These are phyloP conservation scores for Hamamelis virginiana DNA, from an alignment of 164 flowering plant species.

Conservation along the genomic window DNA sequence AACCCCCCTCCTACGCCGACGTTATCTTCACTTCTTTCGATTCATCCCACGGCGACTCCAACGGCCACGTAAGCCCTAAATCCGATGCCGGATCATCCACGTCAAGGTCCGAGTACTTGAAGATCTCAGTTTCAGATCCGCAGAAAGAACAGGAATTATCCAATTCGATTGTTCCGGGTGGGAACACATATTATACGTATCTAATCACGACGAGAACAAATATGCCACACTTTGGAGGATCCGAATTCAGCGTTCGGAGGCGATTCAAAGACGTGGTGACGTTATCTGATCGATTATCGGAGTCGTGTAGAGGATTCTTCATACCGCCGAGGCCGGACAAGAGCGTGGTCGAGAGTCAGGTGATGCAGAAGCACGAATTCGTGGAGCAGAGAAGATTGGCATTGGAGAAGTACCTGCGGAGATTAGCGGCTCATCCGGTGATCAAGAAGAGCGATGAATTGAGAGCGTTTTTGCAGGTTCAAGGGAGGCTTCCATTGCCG, in stretches of 20 bases:
- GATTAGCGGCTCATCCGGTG: conserved; percentile 77
- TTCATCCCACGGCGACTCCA: too few relatives aligned
- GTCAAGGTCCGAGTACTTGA: conserved; percentile 44
- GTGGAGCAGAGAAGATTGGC: conserved; percentile 90
- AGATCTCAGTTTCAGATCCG: conserved; percentile 75
- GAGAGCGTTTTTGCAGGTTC: conserved; percentile 72
- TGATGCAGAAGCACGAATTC: conserved; percentile 97
- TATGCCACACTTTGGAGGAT: conserved; percentile 52
- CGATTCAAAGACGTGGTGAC: conserved; percentile 84
- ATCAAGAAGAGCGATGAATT: conserved; percentile 81
- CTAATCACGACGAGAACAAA: conserved; percentile 75
- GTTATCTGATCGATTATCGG: conserved; percentile 69
- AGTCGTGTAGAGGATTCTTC: conserved; percentile 72
- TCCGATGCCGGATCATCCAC: conserved; percentile 38
- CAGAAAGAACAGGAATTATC: conserved; percentile 70
- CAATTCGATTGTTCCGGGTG: conserved; percentile 79
- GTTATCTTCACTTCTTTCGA: conserved; percentile 48
- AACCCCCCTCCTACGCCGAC: conserved; percentile 52
- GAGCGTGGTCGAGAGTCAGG: conserved; percentile 93
- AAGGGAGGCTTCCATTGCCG: conserved; percentile 75
- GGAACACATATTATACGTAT: conserved; percentile 63
- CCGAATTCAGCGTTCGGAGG: conserved; percentile 72
- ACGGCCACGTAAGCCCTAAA: conserved; percentile 29
- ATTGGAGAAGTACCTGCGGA: conserved; percentile 85
- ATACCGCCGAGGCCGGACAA: conserved; percentile 92